These are phyloP conservation scores for Trapa bicornis DNA, from an alignment of 345 rosid genomes.

Conservation along the genomic window DNA sequence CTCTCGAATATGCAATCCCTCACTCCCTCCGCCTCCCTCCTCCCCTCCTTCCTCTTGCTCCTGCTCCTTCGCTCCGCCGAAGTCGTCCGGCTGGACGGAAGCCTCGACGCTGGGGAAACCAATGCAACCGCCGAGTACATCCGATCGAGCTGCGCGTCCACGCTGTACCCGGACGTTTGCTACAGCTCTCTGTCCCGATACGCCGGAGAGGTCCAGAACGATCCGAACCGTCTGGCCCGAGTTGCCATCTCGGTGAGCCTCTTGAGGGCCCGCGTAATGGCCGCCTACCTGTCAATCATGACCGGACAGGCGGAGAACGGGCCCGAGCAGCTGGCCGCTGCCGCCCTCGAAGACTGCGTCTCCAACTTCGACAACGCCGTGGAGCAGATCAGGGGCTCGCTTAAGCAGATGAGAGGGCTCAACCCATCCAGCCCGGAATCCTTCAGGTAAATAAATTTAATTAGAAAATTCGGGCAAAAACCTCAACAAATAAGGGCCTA, in stretches of 20 bases:
- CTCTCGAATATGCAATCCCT: slow-evolving; percentile 3
- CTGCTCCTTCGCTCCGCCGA: slow-evolving; percentile 14
- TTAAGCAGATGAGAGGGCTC: slow-evolving; percentile 52
- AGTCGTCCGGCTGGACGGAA: too few relatives aligned
- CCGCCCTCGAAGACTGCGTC: slow-evolving; percentile 80
- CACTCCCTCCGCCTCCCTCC: neutral
- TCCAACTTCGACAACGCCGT: slow-evolving; percentile 71
- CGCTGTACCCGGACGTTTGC: slow-evolving; percentile 76
- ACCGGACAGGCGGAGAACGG: slow-evolving; percentile 47
- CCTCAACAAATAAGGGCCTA: too few relatives aligned
- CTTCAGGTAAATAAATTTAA: neutral
- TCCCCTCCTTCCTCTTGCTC: slow-evolving; percentile 13
- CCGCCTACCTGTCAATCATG: slow-evolving; percentile 40
- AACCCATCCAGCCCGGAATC: slow-evolving; percentile 7
- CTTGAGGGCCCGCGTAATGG: slow-evolving; percentile 30
- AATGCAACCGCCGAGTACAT: slow-evolving; percentile 39
- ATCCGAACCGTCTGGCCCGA: slow-evolving; percentile 57
- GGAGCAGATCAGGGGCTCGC: slow-evolving; percentile 71
- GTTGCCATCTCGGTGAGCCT: slow-evolving; percentile 53
- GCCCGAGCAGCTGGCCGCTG: slow-evolving; percentile 30
- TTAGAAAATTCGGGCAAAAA: too few relatives aligned
- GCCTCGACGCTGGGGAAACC: slow-evolving; percentile 13
- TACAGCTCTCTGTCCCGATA: slow-evolving; percentile 47
- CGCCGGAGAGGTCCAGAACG: slow-evolving; percentile 35
- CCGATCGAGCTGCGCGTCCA: slow-evolving; percentile 67